Evolutionary conservation across 257 asterid genomes (phyloP).

Genomic region (Dorcoceras hygrometricum): DNA sequence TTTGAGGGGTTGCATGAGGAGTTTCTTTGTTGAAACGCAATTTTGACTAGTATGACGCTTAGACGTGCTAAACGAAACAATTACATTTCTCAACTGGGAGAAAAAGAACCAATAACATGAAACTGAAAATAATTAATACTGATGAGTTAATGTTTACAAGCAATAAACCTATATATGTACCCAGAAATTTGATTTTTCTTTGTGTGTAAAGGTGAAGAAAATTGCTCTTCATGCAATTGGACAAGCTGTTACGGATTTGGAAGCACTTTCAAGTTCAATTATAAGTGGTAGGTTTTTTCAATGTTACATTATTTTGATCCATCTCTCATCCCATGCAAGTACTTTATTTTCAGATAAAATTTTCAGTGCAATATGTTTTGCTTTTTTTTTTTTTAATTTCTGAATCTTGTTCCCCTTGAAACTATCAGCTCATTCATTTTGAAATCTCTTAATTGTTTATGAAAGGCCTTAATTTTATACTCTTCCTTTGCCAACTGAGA

Average conservation of each 20-base stretch:
- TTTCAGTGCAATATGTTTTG: too few species aligned
- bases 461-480: neutral
- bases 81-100: too few species aligned
- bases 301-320: neutral
- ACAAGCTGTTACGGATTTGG: constrained; percentile 23
- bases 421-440: neutral
- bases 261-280: neutral
- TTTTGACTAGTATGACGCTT: too few species aligned
- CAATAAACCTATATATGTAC: too few species aligned
- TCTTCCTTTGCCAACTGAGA: neutral
- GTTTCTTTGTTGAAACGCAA: neutral
- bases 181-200: neutral
- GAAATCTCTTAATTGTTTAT: neutral
- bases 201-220: constrained; percentile 39
- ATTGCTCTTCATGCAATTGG: constrained; percentile 36
- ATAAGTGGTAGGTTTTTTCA: neutral
- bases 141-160: too few species aligned
- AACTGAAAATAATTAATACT: too few species aligned
- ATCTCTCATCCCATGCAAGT: too few species aligned
- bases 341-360: too few species aligned
- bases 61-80: too few species aligned
- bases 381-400: neutral
- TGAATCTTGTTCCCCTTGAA: neutral
- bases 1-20: neutral
- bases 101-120: too few species aligned